These are phyloP conservation scores for Saturnispora dispora DNA, from an alignment of 805 yeast genomes.

Conservation along the genomic window DNA sequence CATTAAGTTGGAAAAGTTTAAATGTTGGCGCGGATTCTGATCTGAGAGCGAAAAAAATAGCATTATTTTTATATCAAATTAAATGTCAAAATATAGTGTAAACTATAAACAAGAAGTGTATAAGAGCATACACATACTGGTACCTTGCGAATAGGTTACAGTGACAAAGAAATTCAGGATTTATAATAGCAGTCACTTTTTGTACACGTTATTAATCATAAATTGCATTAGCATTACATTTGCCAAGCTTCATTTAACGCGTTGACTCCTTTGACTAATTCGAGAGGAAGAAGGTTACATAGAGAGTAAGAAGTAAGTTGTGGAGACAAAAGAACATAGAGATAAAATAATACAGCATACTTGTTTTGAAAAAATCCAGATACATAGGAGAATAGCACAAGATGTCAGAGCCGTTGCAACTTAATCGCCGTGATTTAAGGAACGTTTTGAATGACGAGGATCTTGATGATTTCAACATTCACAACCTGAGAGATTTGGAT, in stretches of 20 bases:
- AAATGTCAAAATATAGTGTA: neutral
- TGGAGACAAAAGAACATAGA: neutral
- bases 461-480: conserved; percentile 15
- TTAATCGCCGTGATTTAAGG: conserved; percentile 4
- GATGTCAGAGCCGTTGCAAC: neutral
- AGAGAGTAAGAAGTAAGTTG: neutral
- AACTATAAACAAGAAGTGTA: neutral
- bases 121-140: neutral
- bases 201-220: neutral
- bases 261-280: neutral
- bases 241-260: neutral
- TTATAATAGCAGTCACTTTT: neutral
- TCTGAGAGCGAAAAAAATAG: neutral
- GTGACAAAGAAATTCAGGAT: neutral
- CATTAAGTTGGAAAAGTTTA: neutral
- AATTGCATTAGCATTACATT: neutral
- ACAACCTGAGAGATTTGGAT: conserved; percentile 7
- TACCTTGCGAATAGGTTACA: neutral
- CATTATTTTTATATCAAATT: neutral
- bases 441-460: conserved; percentile 13
- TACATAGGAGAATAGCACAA: neutral
- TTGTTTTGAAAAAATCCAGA: too few relatives aligned
- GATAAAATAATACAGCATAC: neutral
- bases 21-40: neutral
- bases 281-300: neutral